These are phyloP conservation scores for Aegilops longissima DNA, from an alignment of 176 grass and related monocot genomes.

Conservation along the genomic window DNA sequence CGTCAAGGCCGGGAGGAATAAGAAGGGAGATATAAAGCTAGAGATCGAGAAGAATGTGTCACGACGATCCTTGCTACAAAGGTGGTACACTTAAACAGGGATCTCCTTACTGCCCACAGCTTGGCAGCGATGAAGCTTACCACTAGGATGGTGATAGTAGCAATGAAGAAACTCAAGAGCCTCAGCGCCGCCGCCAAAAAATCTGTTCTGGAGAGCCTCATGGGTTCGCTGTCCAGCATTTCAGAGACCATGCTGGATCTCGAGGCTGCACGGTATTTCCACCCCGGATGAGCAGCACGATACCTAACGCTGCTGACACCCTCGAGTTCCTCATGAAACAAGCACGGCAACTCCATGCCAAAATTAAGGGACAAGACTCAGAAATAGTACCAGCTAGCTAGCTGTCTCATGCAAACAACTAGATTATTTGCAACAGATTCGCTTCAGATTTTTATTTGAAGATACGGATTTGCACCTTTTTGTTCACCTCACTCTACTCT, in stretches of 20 bases:
- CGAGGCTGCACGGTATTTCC: neutral
- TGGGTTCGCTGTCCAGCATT: neutral
- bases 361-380: neutral
- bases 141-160: neutral
- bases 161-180: neutral
- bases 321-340: neutral
- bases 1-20: too few species aligned
- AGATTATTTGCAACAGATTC: neutral
- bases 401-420: neutral
- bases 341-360: neutral
- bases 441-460: neutral
- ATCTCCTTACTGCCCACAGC: neutral
- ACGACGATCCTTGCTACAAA: neutral
- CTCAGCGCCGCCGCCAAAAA: accelerated
- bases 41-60: neutral
- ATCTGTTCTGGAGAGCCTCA: neutral
- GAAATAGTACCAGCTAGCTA: neutral
- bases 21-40: neutral
- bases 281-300: accelerated
- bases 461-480: neutral
- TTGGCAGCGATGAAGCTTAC: neutral
- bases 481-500: neutral
- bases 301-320: neutral
- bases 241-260: neutral
- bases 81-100: neutral